Evolutionary conservation across 106 monocot genomes (phyloP), one percentile per base, ranked within the genome.

Genomic region (Triglochin maritima): DNA sequence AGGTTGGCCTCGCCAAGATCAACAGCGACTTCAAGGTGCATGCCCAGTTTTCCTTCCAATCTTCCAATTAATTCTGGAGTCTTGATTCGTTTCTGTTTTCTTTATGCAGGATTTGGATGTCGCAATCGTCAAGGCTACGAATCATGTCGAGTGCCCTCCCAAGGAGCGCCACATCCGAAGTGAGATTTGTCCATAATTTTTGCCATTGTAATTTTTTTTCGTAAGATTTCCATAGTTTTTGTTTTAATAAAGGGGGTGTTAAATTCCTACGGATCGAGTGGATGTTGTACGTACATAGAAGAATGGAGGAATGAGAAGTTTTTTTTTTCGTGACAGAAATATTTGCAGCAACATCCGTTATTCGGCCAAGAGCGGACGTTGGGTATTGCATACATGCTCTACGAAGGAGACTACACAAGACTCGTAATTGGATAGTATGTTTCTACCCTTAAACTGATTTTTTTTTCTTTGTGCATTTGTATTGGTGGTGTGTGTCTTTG

Each of bases 1-100:
- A 70, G 81, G 90, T 96, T 81, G 90, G 95, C 75, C 85, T 96
- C 62, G 90, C 95, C 71, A 96, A 90, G 85, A 85, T 96, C 81
- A 96, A 88, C 53, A 96, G 95, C 79, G 90, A 90, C 63, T 96
- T 80, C 81, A 96, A 96, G 90, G 95, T 90, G 60, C 6, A 4
- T 15, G 3, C 11, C 9, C 46, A 9, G 4, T 11, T 64, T 41
- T 48, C 47, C 14, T 48, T 1, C n/a, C n/a, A n/a, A n/a, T n/a
- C n/a, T 56, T 54, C 8, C 16, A 17, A 3, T 14, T 47, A 46
- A 8, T 10, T 53, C 11, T 50, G 17, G 9, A 47, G 44, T 12
- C 14, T 45, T 54, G n/a, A n/a, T 5, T 56, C n/a, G 0, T 47
- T 48, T 47, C 13, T 46, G 2, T n/a, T 12, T 63, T n/a, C 59